Percentiles rank a stretch among this genome's conserved stretches.
These are phyloP conservation scores for Trichophyton benhamiae DNA, from an alignment of 2,329 filamentous ascomycete genomes.

Conservation along the genomic window DNA sequence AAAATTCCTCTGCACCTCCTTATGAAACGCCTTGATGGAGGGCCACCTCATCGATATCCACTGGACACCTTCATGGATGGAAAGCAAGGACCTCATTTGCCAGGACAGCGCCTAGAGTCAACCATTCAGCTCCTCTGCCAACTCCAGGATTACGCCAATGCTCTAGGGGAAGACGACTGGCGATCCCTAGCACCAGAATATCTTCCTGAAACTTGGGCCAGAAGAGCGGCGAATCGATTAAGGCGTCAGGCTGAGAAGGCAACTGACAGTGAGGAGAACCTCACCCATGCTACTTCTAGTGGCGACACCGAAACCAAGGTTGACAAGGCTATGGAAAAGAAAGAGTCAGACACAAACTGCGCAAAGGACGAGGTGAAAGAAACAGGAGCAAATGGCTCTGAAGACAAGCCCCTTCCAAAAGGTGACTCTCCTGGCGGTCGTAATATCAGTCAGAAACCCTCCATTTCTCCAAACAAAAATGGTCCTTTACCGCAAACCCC, in stretches of 20 bases:
- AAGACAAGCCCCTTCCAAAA: no score
- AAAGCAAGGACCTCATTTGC: constrained; percentile 6
- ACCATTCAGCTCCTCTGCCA: constrained; percentile 14
- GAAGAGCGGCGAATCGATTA: not conserved
- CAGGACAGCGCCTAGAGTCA: constrained; percentile 11
- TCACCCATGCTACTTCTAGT: not conserved
- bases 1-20: constrained; percentile 11
- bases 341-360: no score
- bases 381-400: not conserved
- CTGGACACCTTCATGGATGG: constrained; percentile 16
- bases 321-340: not conserved
- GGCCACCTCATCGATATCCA: constrained; percentile 9
- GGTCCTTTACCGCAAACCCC: no score
- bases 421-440: no score
- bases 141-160: constrained; percentile 12
- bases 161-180: constrained; percentile 13
- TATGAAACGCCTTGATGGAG: constrained; percentile 12
- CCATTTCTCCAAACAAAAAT: no score
- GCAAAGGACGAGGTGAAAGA: not conserved
- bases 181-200: constrained; percentile 12
- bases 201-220: constrained; percentile 14
- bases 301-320: not conserved
- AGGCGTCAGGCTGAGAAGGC: not conserved
- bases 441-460: no score
- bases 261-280: not conserved